Percentiles rank a stretch among this genome's conserved stretches.
phyloP scores from a whole-genome alignment of 495 filamentous ascomycete species.

The Parmelia sp. region DNA sequence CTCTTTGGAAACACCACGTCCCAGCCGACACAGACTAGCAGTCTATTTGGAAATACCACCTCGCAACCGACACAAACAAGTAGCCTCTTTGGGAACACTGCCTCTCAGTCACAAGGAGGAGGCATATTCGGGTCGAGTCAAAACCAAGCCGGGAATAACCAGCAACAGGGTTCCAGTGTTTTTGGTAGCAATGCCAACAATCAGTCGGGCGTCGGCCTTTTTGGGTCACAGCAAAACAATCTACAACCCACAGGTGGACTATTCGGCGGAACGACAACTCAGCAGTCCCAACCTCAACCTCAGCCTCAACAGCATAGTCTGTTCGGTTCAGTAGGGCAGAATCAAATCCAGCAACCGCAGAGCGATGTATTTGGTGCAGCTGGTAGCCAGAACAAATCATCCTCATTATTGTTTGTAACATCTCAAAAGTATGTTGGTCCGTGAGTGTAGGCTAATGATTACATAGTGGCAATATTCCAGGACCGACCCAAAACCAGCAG shows the following conservation, averaged over 20 bases:
- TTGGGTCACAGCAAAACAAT: slow-evolving; percentile 29
- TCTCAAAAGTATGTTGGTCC: no score
- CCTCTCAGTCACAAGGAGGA: slow-evolving; percentile 30
- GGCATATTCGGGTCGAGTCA: slow-evolving; percentile 32
- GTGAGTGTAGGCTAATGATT: slow-evolving; percentile 5
- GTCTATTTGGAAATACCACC: slow-evolving; percentile 36
- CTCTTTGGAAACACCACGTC: not conserved
- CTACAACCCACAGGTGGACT: slow-evolving; percentile 17
- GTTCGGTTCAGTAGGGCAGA: slow-evolving; percentile 32
- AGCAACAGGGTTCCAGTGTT: slow-evolving; percentile 25
- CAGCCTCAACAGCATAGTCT: slow-evolving; percentile 33
- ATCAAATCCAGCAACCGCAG: slow-evolving; percentile 26
- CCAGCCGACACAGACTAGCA: slow-evolving; percentile 16
- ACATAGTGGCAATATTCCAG: slow-evolving; percentile 20
- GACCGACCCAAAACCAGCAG: slow-evolving; percentile 42
- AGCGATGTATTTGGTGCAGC: slow-evolving; percentile 35
- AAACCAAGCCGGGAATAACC: slow-evolving; percentile 27
- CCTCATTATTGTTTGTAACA: slow-evolving; percentile 20
- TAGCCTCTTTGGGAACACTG: slow-evolving; percentile 32
- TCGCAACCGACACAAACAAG: slow-evolving; percentile 28
- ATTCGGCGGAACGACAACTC: slow-evolving; percentile 19
- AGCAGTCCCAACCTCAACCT: slow-evolving; percentile 30
- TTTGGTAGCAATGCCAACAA: slow-evolving; percentile 32
- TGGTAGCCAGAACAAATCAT: slow-evolving; percentile 18
- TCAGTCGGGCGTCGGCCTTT: slow-evolving; percentile 29